These are phyloP conservation scores for Globisporangium perplexum DNA, from an alignment of 352 stramenopile species.

Conservation along the genomic window DNA sequence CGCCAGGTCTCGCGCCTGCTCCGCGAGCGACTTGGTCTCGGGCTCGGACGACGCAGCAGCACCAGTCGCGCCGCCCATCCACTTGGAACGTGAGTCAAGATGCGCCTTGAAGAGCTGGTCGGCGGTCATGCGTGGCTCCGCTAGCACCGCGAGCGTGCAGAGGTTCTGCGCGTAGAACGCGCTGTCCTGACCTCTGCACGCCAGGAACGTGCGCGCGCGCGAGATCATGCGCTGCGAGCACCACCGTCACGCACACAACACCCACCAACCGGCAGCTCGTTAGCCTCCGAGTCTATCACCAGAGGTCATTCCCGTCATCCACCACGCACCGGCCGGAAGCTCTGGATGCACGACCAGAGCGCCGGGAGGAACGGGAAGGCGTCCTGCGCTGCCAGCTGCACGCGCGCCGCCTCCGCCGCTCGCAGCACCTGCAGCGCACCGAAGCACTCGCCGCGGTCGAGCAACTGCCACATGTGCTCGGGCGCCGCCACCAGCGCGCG, in stretches of 20 bases:
- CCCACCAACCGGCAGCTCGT: slow-evolving; percentile 5
- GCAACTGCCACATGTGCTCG: slow-evolving; percentile 62
- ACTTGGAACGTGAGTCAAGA: slow-evolving; percentile 43
- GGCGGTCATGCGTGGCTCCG: slow-evolving; percentile 16
- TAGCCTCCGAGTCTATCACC: background rate
- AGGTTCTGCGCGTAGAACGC: slow-evolving; percentile 67
- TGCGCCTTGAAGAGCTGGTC: slow-evolving; percentile 40
- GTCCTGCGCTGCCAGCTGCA: slow-evolving; percentile 11
- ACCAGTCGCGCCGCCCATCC: slow-evolving; percentile 21
- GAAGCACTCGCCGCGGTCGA: slow-evolving; percentile 60
- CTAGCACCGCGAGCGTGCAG: slow-evolving; percentile 37
- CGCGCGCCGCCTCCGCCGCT: slow-evolving; percentile 25
- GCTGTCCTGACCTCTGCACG: slow-evolving; percentile 42
- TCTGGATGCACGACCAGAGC: slow-evolving; percentile 61
- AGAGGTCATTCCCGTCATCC: background rate
- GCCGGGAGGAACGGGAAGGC: slow-evolving; percentile 59
- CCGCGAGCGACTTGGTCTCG: slow-evolving; percentile 8
- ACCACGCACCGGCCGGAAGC: slow-evolving; percentile 43
- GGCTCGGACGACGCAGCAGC: slow-evolving; percentile 4
- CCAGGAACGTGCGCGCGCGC: slow-evolving; percentile 42
- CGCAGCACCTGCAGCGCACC: slow-evolving; percentile 45
- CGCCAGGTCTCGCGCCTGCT: slow-evolving; percentile 32
- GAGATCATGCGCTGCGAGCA: slow-evolving; percentile 34
- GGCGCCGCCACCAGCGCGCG: slow-evolving; percentile 46
- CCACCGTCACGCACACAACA: background rate